Evolutionary conservation across 257 asterid species (phyloP), one percentile per base, ranked within the genome.

Genomic region (Solanum ossicruentum): DNA sequence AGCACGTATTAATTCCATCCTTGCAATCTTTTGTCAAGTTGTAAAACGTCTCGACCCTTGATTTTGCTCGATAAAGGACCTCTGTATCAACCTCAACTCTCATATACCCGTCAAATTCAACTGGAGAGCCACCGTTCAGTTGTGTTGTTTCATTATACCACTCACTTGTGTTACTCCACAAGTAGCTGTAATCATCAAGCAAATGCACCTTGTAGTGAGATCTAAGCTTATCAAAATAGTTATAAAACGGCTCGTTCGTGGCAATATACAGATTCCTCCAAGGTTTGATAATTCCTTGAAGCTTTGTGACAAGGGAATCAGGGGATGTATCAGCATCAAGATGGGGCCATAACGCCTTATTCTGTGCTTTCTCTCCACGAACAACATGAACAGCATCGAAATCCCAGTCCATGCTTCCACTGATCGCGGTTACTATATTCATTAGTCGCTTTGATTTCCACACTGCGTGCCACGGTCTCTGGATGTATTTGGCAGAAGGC

Each of bases 321-420:
- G 98, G 99, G 7, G 98, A 95, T 10, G 99, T 97, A 83, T 97
- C 99, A 1, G 89, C 88, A 80, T 97, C 98, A 86, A 97, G 84
- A 84, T 90, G 90, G 41, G 99, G 98, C 99, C 99, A 97, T 3
- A 93, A 87, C 84, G 82, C 87, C 85, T 91, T 95, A 75, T 96
- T 92, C 84, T 81, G 91, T 3, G 99, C 98, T 85, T 96, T 96
- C 85, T 90, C 91, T 21, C 99, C 99, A 57, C 98, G 92, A 55
- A 96, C 93, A 26, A 96, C 98, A 61, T 96, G 99, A 45, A 92
- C 97, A 8, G 98, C 97, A 83, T 96, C 98, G 17, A 88, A 96
- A 89, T 96, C 99, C 99, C 99, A 96, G 84, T 96, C 99, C 99
- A 96, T 95, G 78, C 94, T 92, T 86, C 98, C 99, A 45, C 99